Base-by-base conservation (phyloP, 495 filamentous ascomycete genomes). In the Trypethelium eluteriae region DNA sequence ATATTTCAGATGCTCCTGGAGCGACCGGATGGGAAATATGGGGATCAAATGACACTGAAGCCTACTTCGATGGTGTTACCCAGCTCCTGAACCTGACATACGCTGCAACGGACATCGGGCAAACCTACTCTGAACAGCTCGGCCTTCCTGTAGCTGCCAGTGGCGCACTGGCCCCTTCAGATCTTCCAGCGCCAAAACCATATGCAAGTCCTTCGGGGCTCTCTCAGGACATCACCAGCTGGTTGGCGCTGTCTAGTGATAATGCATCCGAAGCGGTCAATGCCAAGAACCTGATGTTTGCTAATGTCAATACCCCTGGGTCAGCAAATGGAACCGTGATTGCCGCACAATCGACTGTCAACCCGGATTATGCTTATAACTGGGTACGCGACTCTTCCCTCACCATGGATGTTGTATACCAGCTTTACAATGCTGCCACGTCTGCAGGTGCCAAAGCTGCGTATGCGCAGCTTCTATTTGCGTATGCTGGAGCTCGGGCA, bases 381-480 rank as follows among this genome's bases (percentile, higher is more conserved):
- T 69, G 67, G 71, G 70, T 71, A 10, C 49, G 71, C 2, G 69
- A 71, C 38, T 62, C 67, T 25, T 57, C 39, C 2, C 61, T 73
- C 47, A 71, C 69, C 34, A 69, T 73, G 67, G 67, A 71, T 46
- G 71, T 73, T 39, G 71, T 73, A 4, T 50, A 70, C 39, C 64
- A 36, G 12, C 65, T 73, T 5, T 73, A 73, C 61, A 38, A 67
- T 9, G 69, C 69, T 32, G 67, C 69, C 36, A 71, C 69, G 11
- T 64, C 63, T 11, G 36, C 11, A 35, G 62, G 47, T 25, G 47
- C 67, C 18, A 70, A 70, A 57, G 62, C 59, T 16, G 39, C 35
- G 12, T 73, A 71, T 56, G 64, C 67, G 50, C n/a, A 68, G 10
- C 44, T 73, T 38, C 57, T 73, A 25, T 71, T 73, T 50, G 41